phyloP scores from a whole-genome alignment of 768 basidiomycete genomes.

The Lactarius akahatsu region DNA sequence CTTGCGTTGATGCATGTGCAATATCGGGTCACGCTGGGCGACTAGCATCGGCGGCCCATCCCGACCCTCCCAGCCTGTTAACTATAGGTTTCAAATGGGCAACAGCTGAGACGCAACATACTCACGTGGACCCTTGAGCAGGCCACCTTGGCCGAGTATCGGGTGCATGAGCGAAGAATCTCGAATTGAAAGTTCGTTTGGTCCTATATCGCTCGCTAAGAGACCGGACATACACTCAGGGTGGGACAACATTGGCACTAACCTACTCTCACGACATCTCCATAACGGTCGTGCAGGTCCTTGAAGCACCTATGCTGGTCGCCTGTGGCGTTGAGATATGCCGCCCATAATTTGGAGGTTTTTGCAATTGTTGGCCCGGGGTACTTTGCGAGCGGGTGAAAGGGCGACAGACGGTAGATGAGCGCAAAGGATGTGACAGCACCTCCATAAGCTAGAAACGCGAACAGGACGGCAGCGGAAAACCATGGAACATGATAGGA shows the following conservation, averaged over 20 bases:
- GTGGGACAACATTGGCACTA: background rate
- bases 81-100: conserved; percentile 46
- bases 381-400: conserved; percentile 30
- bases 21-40: conserved; percentile 40
- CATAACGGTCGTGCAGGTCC: conserved; percentile 40
- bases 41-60: conserved; percentile 39
- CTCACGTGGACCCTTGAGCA: conserved; percentile 45
- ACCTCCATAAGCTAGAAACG: background rate
- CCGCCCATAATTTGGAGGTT: conserved; percentile 35
- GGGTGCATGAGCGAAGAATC: conserved; percentile 37
- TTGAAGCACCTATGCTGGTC: conserved; percentile 35
- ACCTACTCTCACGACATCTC: conserved; percentile 42
- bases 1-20: conserved; percentile 47
- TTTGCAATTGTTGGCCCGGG: conserved; percentile 38
- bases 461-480: background rate
- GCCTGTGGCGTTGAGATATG: conserved; percentile 31
- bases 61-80: conserved; percentile 31
- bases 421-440: background rate
- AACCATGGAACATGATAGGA: background rate
- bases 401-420: background rate
- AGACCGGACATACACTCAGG: background rate
- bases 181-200: conserved; percentile 30
- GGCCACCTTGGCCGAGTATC: conserved; percentile 40
- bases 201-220: conserved; percentile 32
- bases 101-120: background rate